phyloP scores from a whole-genome alignment of 805 yeast species.

The Lipomyces sp. region DNA sequence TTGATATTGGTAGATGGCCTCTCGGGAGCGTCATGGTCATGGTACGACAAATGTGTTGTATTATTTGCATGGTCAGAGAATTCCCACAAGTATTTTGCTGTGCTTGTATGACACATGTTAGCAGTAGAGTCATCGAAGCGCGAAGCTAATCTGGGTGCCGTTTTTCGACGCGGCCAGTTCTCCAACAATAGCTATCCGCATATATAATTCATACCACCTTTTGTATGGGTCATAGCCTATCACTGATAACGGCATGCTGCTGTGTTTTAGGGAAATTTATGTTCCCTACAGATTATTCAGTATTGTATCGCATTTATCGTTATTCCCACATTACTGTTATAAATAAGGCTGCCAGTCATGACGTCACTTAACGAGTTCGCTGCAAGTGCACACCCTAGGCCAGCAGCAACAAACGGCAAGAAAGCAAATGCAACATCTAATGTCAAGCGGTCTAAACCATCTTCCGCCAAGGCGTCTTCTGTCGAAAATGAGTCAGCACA shows the following conservation, averaged over 20 bases:
- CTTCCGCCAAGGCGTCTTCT: neutral
- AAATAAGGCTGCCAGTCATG: constrained; percentile 7
- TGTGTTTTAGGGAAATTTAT: neutral
- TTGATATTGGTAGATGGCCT: too few relatives aligned
- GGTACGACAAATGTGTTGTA: too few relatives aligned
- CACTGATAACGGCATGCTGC: neutral
- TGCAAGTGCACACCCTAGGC: constrained; percentile 30
- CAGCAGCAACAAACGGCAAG: neutral
- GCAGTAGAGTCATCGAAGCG: too few relatives aligned
- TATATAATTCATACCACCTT: neutral
- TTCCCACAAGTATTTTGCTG: too few relatives aligned
- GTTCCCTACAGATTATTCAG: neutral
- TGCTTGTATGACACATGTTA: too few relatives aligned
- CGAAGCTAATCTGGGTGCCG: too few relatives aligned
- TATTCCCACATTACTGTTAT: neutral
- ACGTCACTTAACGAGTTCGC: constrained; percentile 35
- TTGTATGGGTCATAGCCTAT: neutral
- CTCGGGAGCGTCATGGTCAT: too few relatives aligned
- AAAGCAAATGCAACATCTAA: neutral
- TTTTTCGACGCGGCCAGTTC: too few relatives aligned
- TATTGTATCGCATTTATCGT: neutral
- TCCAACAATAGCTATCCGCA: neutral
- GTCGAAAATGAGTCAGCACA: neutral
- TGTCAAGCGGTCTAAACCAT: neutral
- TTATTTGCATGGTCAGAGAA: too few relatives aligned